Evolutionary conservation across 495 filamentous ascomycete genomes (phyloP).

Genomic region (Bacidia rubella): DNA sequence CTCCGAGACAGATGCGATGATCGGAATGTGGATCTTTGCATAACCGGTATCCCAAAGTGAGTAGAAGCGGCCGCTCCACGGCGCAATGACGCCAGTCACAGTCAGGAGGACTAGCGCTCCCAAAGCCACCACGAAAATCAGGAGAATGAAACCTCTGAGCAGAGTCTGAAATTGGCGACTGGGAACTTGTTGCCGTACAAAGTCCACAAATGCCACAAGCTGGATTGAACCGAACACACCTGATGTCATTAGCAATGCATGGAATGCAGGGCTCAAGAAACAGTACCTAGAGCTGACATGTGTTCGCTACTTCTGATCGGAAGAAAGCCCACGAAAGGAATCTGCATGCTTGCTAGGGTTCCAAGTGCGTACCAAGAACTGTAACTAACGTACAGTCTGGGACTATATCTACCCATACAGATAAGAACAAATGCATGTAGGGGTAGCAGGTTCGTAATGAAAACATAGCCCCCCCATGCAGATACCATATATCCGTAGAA

Average conservation of each 20-base stretch:
- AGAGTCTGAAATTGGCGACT: constrained; percentile 87
- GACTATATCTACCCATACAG: constrained; percentile 93
- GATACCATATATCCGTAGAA: constrained; percentile 99
- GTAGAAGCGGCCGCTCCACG: constrained; percentile 98
- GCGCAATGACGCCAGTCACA: constrained; percentile 79
- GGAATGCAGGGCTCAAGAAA: neutral
- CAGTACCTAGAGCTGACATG: constrained; percentile 87
- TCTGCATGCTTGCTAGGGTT: constrained; percentile 97
- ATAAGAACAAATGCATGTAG: constrained; percentile 92
- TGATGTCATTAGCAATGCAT: constrained; percentile 22
- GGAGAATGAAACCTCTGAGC: constrained; percentile 63
- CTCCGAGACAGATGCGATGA: constrained; percentile 98
- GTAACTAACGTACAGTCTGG: constrained; percentile 88
- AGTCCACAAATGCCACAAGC: constrained; percentile 86
- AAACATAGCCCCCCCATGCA: constrained; percentile 99
- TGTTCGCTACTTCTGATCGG: constrained; percentile 96
- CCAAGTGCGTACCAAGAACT: constrained; percentile 96
- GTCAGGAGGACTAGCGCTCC: constrained; percentile 69
- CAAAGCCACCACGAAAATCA: constrained; percentile 59
- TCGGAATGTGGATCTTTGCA: constrained; percentile 98
- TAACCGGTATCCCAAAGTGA: constrained; percentile 99
- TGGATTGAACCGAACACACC: constrained; percentile 94
- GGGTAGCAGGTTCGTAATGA: constrained; percentile 96
- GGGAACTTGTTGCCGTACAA: constrained; percentile 71
- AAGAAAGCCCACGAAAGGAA: constrained; percentile 96